Percentiles rank a stretch among this genome's conserved stretches.
Conservation (phyloP, 371 early-diverging fungal species). For the Mortierella sp. region DNA sequence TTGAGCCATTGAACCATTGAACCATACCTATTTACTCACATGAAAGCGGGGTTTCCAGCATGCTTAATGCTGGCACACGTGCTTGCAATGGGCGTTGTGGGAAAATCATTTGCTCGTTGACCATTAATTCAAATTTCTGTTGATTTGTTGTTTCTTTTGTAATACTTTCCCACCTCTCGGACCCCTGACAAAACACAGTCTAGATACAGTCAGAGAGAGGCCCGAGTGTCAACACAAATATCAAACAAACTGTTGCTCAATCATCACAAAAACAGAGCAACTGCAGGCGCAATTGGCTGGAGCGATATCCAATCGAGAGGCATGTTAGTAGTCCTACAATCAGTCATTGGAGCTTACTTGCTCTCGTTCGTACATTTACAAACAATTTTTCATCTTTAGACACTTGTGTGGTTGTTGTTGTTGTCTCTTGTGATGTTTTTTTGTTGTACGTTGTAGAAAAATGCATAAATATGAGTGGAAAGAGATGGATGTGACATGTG, state of each 20-base stretch:
- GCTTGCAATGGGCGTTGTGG: neutral
- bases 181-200: neutral
- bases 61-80: too few species aligned
- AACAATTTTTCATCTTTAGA: neutral
- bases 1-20: too few species aligned
- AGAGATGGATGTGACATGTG: neutral
- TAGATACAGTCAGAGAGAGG: neutral
- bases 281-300: conserved; percentile 14
- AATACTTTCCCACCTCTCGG: neutral
- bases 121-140: too few species aligned
- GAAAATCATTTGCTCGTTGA: neutral
- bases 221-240: neutral
- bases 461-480: neutral
- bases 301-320: conserved; percentile 7
- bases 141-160: neutral
- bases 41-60: too few species aligned
- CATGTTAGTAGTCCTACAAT: neutral
- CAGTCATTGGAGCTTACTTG: neutral
- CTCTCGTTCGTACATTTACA: neutral
- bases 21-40: too few species aligned
- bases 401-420: neutral
- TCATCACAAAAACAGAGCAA: neutral
- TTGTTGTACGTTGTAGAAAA: neutral
- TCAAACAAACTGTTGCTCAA: conserved; percentile 3
- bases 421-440: neutral